Percentiles rank a stretch among this genome's conserved stretches.
These are phyloP conservation scores for Cinchona pubescens DNA, from an alignment of 257 asterid genomes.

Conservation along the genomic window DNA sequence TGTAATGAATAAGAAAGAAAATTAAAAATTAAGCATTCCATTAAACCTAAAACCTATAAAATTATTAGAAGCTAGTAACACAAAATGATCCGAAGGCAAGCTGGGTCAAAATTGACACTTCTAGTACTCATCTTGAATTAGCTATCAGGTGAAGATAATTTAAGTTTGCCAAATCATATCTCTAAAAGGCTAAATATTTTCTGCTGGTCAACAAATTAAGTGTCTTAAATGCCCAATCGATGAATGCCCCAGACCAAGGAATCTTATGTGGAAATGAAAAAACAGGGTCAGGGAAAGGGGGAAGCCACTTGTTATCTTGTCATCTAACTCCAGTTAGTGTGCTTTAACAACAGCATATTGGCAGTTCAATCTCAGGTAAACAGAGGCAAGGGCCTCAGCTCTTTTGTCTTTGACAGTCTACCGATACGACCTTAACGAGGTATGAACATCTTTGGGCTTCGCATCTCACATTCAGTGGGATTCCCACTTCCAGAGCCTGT, in stretches of 20 bases:
- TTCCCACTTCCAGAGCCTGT: neutral
- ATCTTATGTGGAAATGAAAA: neutral
- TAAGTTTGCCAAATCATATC: neutral
- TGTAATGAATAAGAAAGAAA: constrained; percentile 32
- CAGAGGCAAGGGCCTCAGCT: neutral
- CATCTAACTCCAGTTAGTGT: neutral
- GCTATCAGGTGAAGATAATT: no score
- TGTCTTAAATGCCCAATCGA: neutral
- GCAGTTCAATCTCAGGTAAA: neutral
- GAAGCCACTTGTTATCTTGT: neutral
- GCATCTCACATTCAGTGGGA: constrained; percentile 5
- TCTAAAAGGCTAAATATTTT: neutral
- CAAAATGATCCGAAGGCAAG: neutral
- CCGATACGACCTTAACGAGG: constrained; percentile 1
- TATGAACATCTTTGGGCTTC: neutral
- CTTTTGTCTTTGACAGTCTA: neutral
- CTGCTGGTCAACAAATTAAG: neutral
- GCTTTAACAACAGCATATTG: neutral
- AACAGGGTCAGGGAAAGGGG: neutral
- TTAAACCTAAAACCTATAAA: neutral
- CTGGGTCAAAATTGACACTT: no score
- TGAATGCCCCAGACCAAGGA: neutral
- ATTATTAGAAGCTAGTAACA: neutral
- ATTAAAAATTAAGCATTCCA: neutral
- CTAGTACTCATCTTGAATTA: no score